Evolutionary conservation across 768 basidiomycete genomes (phyloP).

Genomic region (Rhizopogon sp.): DNA sequence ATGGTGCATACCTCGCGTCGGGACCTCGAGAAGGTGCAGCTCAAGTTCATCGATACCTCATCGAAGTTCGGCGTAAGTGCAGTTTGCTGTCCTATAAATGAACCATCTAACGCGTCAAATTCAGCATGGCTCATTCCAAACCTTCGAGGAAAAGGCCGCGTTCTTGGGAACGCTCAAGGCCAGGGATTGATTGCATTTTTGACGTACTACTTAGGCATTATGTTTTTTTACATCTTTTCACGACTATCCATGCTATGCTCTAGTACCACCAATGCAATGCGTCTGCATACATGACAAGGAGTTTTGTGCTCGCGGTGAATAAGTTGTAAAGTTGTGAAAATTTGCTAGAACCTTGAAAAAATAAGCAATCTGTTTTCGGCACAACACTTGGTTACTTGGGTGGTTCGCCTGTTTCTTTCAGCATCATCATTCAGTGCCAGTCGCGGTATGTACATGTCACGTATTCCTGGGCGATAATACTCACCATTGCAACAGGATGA

Average conservation of each 20-base stretch:
- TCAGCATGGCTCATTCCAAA: conserved; percentile 96
- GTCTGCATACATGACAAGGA: conserved; percentile 4
- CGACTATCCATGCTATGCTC: conserved; percentile 35
- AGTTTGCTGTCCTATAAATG: neutral
- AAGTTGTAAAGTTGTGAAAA: neutral
- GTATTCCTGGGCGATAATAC: neutral
- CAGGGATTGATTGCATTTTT: conserved; percentile 52
- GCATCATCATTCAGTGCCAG: conserved; percentile 25
- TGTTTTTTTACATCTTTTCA: conserved; percentile 28
- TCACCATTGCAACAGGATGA: conserved; percentile 49
- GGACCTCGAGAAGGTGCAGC: conserved; percentile 95
- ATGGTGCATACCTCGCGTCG: conserved; percentile 94
- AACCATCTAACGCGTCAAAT: conserved; percentile 6
- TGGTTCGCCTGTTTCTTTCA: conserved; percentile 4
- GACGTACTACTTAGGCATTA: conserved; percentile 35
- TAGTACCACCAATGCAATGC: conserved; percentile 26
- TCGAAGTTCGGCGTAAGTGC: conserved; percentile 90
- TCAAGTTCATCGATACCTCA: conserved; percentile 98
- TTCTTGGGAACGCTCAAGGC: conserved; percentile 92
- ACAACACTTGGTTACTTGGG: neutral
- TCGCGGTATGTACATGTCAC: conserved; percentile 38
- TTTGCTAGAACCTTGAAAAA: neutral
- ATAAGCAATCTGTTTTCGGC: neutral
- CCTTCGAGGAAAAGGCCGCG: conserved; percentile 90
- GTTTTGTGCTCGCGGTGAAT: neutral